Base-by-base conservation (phyloP, 306 rosid species). In the Rosa lucieae region DNA sequence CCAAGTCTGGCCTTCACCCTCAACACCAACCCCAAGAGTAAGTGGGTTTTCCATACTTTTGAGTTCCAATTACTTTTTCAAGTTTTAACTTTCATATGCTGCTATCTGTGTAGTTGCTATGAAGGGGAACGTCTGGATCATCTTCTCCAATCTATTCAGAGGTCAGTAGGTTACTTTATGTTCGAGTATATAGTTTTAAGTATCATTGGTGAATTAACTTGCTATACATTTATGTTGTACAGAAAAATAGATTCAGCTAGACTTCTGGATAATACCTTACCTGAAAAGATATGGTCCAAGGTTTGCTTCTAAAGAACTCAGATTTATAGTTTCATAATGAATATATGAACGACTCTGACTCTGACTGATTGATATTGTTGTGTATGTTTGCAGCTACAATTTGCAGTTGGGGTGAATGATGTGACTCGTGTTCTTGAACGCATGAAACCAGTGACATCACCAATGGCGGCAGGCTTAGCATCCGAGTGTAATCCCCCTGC, bases 201-300 rank as follows among this genome's bases (percentile, higher is more conserved):
- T 12, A 13, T 21, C 13, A 52, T 21, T 26, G 29, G 46, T 40
- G 48, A 74, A 35, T 52, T 74, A 18, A 59, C 42, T 75, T 63
- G 59, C 6, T 23, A 2, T 21, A 2, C 23, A 3, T 26, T 62
- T 23, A 12, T 53, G 43, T 2, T 77, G 73, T 35, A 63, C 88
- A 94, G 97, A 85, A 90, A 72, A 79, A 87, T 88, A 32, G 78
- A 88, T 79, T 80, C 73, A 18, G 81, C 90, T 43, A 89, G 92
- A 87, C 35, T 37, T 43, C 40, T 68, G 49, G 91, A 89, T 80
- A 79, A 70, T 63, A 77, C 87, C 52, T 82, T 92, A 75, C 96
- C 98, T n/a, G 94, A 89, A 76, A 94, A 90, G 47, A 80, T 92
- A 56, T 92, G 94, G 94, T 81, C 92, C 55, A 94, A 92, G 98